A percentile compares a stretch with the other conserved stretches of the same genome.
These are phyloP conservation scores for Annona squamosa DNA, from an alignment of 164 flowering plant genomes.

Conservation along the genomic window DNA sequence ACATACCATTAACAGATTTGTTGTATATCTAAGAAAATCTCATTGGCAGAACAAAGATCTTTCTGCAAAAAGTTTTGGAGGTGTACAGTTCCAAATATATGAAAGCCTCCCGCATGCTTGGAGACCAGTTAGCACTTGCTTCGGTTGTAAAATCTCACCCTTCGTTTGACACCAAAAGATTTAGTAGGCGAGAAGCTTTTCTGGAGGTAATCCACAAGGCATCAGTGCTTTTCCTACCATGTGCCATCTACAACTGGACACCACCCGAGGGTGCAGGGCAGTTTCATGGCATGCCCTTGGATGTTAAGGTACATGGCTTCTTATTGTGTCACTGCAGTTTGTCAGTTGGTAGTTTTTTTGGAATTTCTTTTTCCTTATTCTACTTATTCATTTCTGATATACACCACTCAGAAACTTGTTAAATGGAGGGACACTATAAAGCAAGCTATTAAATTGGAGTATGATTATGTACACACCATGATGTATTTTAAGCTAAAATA, in stretches of 20 bases:
- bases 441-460: too few species aligned
- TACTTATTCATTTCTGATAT: too few species aligned
- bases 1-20: background rate
- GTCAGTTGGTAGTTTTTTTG: background rate
- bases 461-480: too few species aligned
- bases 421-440: too few species aligned
- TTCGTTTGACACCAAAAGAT: slow-evolving; percentile 56
- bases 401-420: too few species aligned
- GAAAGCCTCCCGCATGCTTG: slow-evolving; percentile 90
- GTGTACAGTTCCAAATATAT: slow-evolving; percentile 57
- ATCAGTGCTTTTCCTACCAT: slow-evolving; percentile 56
- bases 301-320: slow-evolving; percentile 56
- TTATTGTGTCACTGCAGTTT: background rate
- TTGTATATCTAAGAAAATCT: background rate
- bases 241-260: slow-evolving; percentile 76
- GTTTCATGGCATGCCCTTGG: slow-evolving; percentile 97
- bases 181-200: slow-evolving; percentile 51
- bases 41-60: slow-evolving; percentile 58
- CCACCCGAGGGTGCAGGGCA: slow-evolving; percentile 99
- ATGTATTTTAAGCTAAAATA: too few species aligned
- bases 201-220: slow-evolving; percentile 46
- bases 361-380: too few species aligned
- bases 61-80: slow-evolving; percentile 59
- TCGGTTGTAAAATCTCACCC: slow-evolving; percentile 70
- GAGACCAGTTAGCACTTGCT: slow-evolving; percentile 90